A percentile compares a stretch with the other conserved stretches of the same genome.
phyloP scores from a whole-genome alignment of 768 basidiomycete species.

The Mycena leptocephala region DNA sequence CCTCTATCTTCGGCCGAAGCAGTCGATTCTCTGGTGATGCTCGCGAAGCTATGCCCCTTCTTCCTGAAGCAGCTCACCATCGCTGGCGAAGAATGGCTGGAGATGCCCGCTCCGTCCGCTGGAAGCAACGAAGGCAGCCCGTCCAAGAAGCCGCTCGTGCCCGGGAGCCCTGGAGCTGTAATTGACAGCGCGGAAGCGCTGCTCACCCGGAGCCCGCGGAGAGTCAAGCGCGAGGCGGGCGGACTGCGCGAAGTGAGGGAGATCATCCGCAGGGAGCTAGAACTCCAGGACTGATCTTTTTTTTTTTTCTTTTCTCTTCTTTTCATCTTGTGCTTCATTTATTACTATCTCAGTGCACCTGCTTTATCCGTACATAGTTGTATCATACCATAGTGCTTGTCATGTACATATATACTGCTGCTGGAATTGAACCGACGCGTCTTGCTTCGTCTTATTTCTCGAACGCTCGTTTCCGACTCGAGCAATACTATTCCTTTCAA shows the following conservation, averaged over 20 bases:
- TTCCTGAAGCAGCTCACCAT: slow-evolving; percentile 80
- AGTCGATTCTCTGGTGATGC: slow-evolving; percentile 78
- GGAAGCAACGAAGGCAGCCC: slow-evolving; percentile 53
- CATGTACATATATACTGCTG: slow-evolving; percentile 15
- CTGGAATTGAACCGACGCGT: neutral
- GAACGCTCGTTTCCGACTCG: neutral
- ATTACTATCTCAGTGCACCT: slow-evolving; percentile 30
- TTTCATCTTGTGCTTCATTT: slow-evolving; percentile 39
- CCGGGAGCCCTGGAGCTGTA: slow-evolving; percentile 67
- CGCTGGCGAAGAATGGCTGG: slow-evolving; percentile 71
- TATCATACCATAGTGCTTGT: slow-evolving; percentile 24
- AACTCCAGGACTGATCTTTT: slow-evolving; percentile 71
- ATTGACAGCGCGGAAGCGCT: slow-evolving; percentile 75
- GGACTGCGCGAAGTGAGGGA: slow-evolving; percentile 87
- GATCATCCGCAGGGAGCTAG: slow-evolving; percentile 85
- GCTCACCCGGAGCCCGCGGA: slow-evolving; percentile 78
- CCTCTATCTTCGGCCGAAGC: slow-evolving; percentile 87
- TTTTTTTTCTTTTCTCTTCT: slow-evolving; percentile 51
- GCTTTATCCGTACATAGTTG: slow-evolving; percentile 32
- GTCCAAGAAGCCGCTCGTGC: slow-evolving; percentile 58
- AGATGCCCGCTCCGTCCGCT: slow-evolving; percentile 69
- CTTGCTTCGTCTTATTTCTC: neutral
- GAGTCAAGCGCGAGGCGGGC: slow-evolving; percentile 79
- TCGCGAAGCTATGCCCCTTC: slow-evolving; percentile 84
- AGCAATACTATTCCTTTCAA: too few relatives aligned